phyloP scores from a whole-genome alignment of 2,329 filamentous ascomycete genomes.

The Periconia digitata region DNA sequence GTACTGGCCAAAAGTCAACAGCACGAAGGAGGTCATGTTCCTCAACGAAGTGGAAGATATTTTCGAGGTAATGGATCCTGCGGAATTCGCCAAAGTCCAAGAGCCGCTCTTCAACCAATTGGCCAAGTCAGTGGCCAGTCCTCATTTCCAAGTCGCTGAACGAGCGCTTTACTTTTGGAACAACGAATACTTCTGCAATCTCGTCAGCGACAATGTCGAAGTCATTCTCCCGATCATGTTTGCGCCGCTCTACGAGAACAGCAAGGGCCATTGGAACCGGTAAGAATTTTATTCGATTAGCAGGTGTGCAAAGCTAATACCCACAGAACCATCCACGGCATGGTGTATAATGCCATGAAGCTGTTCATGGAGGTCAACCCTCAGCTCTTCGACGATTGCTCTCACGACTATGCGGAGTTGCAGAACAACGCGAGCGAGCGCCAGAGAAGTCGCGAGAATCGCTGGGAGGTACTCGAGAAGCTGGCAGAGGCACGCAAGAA shows the following conservation, averaged over 20 bases:
- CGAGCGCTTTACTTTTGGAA: constrained; percentile 99
- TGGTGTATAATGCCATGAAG: constrained; percentile 99
- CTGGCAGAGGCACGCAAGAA: constrained; percentile 73
- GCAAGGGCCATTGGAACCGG: constrained; percentile 99
- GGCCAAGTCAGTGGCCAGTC: constrained; percentile 95
- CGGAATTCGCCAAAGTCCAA: constrained; percentile 97
- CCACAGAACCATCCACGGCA: constrained; percentile 90
- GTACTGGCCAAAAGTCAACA: constrained; percentile 99
- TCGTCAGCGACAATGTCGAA: constrained; percentile 98
- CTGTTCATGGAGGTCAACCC: constrained; percentile 99
- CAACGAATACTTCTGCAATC: constrained; percentile 99
- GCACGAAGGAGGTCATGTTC: constrained; percentile 99
- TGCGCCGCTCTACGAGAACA: constrained; percentile 96
- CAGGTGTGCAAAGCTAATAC: constrained; percentile 17
- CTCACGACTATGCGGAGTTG: constrained; percentile 94
- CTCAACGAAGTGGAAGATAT: constrained; percentile 99
- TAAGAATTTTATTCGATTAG: constrained; percentile 48
- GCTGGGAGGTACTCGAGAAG: constrained; percentile 85
- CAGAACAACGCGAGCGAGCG: constrained; percentile 89
- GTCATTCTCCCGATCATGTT: constrained; percentile 99
- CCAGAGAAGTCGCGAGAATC: constrained; percentile 77
- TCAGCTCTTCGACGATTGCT: constrained; percentile 97
- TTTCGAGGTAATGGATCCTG: constrained; percentile 99
- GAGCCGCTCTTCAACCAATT: constrained; percentile 96
- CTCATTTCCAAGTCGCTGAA: constrained; percentile 98